Percentiles rank a stretch among this genome's conserved stretches.
Evolutionary conservation across 768 basidiomycete species (phyloP).

Genomic region (Naganishia antarctica): DNA sequence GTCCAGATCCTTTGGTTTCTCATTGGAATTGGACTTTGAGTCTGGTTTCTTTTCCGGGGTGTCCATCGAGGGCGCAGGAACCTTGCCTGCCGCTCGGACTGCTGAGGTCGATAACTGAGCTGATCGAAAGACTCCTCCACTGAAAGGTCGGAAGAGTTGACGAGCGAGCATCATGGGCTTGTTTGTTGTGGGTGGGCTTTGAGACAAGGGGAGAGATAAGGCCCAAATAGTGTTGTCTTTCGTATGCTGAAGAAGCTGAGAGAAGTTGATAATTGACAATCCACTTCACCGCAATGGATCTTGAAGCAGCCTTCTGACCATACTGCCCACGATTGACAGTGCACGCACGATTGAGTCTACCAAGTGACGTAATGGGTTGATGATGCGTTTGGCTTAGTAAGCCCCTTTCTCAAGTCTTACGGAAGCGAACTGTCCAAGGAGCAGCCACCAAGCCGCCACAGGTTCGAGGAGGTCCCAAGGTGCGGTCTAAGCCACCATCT

Average conservation of each 20-base stretch:
- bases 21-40: constrained; percentile 15
- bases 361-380: no score
- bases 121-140: constrained; percentile 1
- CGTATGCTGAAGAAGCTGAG: neutral
- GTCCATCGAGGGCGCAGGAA: constrained; percentile 22
- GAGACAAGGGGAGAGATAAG: neutral
- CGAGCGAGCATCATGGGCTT: constrained; percentile 15
- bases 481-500: no score
- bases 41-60: constrained; percentile 26
- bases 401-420: no score
- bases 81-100: constrained; percentile 3
- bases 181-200: neutral
- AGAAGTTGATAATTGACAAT: no score
- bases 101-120: neutral
- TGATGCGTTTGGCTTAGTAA: no score
- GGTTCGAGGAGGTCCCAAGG: no score
- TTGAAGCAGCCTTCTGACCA: no score
- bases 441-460: no score
- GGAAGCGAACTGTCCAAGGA: no score
- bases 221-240: neutral
- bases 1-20: neutral
- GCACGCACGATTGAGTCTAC: no score
- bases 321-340: no score
- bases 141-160: neutral
- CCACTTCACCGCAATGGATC: no score